Percentiles rank a stretch among this genome's conserved stretches.
These are phyloP conservation scores for Penicillium coprophilum DNA, from an alignment of 495 filamentous ascomycete species.

Conservation along the genomic window DNA sequence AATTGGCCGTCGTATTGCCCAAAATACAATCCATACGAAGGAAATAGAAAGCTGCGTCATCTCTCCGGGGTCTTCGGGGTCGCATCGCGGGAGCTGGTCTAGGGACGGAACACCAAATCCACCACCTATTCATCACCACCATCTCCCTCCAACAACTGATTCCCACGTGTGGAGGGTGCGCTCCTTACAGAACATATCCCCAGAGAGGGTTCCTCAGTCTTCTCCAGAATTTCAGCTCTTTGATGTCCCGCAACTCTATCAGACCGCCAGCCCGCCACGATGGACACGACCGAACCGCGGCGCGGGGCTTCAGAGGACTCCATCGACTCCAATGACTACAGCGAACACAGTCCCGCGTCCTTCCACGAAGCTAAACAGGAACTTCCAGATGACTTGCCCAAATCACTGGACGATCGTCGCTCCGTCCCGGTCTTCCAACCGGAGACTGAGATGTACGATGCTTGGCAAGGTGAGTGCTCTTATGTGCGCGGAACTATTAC, in stretches of 20 bases:
- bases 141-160: slow-evolving; percentile 16
- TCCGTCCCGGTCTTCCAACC: slow-evolving; percentile 55
- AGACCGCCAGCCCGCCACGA: slow-evolving; percentile 30
- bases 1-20: not conserved
- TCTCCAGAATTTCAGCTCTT: slow-evolving; percentile 5
- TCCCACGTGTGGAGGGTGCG: slow-evolving; percentile 14
- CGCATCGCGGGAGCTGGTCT: slow-evolving; percentile 14
- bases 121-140: slow-evolving; percentile 15
- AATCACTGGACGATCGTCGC: slow-evolving; percentile 84
- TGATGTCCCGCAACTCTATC: slow-evolving; percentile 23
- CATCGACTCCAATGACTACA: slow-evolving; percentile 22
- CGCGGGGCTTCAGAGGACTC: slow-evolving; percentile 39
- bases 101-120: slow-evolving; percentile 15
- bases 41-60: slow-evolving; percentile 21
- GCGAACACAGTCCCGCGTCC: slow-evolving; percentile 23
- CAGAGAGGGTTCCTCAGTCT: slow-evolving; percentile 11
- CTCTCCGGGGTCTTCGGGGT: slow-evolving; percentile 16
- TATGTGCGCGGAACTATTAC: slow-evolving; percentile 6
- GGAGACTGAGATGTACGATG: slow-evolving; percentile 98
- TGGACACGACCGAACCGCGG: slow-evolving; percentile 41
- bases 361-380: slow-evolving; percentile 34
- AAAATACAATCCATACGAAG: not conserved
- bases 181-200: not conserved
- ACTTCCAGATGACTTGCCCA: slow-evolving; percentile 85
- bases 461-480: slow-evolving; percentile 80